A percentile compares a stretch with the other conserved stretches of the same genome.
Conservation (phyloP, 257 asterid species). For the Solanum piurae region DNA sequence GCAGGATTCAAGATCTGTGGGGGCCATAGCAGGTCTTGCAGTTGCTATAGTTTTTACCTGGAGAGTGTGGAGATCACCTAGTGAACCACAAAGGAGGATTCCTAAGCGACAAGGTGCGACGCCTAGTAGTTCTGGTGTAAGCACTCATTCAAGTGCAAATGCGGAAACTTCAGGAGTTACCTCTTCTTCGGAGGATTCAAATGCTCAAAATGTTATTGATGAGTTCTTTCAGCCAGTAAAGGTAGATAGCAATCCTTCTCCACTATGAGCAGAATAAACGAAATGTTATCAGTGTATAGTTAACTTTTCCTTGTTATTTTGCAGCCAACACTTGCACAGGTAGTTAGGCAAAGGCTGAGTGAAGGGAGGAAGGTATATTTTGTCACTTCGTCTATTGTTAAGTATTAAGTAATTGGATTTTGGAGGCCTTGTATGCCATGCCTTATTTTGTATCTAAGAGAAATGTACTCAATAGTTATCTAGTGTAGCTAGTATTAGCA, state of each 20-base stretch:
- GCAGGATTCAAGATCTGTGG: slow-evolving; percentile 78
- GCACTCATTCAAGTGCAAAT: slow-evolving; percentile 26
- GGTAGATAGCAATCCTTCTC: slow-evolving; percentile 20
- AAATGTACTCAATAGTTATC: neutral
- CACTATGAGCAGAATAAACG: neutral
- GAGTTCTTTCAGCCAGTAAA: slow-evolving; percentile 77
- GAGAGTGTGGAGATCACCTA: slow-evolving; percentile 70
- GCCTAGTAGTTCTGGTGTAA: slow-evolving; percentile 44
- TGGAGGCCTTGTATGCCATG: neutral
- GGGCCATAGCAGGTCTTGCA: slow-evolving; percentile 84
- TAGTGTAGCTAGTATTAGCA: neutral
- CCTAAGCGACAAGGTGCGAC: slow-evolving; percentile 49
- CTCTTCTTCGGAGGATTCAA: slow-evolving; percentile 44
- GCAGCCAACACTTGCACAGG: slow-evolving; percentile 85
- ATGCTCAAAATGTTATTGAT: slow-evolving; percentile 59
- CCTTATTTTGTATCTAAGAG: neutral
- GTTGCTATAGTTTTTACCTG: slow-evolving; percentile 78
- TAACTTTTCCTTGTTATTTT: neutral
- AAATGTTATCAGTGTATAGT: neutral
- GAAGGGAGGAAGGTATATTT: slow-evolving; percentile 88
- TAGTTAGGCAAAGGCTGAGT: slow-evolving; percentile 69
- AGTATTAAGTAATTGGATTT: neutral
- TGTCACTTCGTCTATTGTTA: neutral
- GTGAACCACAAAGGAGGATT: slow-evolving; percentile 56
- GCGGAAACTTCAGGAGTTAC: slow-evolving; percentile 25